Base-by-base conservation (phyloP, 345 rosid species). In the Populus simonii region DNA sequence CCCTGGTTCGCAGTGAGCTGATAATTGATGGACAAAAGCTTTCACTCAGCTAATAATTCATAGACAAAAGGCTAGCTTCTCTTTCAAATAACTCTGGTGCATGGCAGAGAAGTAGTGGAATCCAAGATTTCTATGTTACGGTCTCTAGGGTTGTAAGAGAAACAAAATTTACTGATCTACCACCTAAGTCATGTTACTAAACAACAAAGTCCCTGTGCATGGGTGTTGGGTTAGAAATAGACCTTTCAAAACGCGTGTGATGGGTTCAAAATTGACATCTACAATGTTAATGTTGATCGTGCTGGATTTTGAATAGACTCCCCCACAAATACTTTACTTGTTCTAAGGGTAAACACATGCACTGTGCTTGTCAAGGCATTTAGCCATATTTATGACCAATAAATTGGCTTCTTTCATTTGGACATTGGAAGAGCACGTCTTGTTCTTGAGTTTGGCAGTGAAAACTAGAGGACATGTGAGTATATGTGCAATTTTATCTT, bases 11-110 rank as follows among this genome's bases (percentile, higher is more conserved):
- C 70, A 55, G 25, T 36, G 78, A 73, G 77, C 35, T 79, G 72
- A 63, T 76, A 79, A 83, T 83, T 76, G 80, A 79, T 20, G 75
- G 66, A 68, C 16, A 76, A 82, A 79, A 82, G 82, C 77, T 62
- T 68, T 10, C 65, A 1, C 65, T 23, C 65, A 23, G 65, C 7
- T 59, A 59, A 73, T 76, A 79, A 83, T 83, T 83, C 78, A 83
- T 35, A 71, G 76, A 72, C 29, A 76, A 79, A 79, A 82, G 80
- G 72, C 43, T 35, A 29, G 25, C 29, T 59, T 59, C 65, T 23
- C 65, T 59, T 57, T 23, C 65, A 59, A 59, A 23, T 10, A 59
- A 23, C 29, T 59, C 29, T 23, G 65, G 15, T 59, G 4, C 65
- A 11, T 59, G 29, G 12, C 65, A 59, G 29, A 59, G 65, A n/a